phyloP scores from a whole-genome alignment of 768 basidiomycete species.

The Panaeolus papilionaceus region DNA sequence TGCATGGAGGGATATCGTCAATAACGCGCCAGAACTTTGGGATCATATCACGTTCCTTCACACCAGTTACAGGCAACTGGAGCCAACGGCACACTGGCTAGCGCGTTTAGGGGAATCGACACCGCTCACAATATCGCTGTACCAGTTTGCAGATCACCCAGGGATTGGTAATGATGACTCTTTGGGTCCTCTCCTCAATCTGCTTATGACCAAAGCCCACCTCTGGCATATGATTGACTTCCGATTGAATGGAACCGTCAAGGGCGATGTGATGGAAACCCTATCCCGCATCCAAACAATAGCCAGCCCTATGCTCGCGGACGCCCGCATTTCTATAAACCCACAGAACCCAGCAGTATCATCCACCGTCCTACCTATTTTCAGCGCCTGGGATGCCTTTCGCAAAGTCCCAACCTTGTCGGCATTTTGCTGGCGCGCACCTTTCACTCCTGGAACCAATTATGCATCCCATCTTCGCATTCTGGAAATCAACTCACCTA shows the following conservation, averaged over 20 bases:
- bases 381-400: conserved; percentile 11
- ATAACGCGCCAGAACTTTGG: conserved; percentile 22
- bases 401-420: conserved; percentile 13
- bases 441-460: not conserved
- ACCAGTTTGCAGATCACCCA: conserved; percentile 3
- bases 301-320: not conserved
- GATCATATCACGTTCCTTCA: conserved; percentile 19
- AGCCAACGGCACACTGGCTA: conserved; percentile 19
- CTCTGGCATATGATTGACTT: conserved; percentile 19
- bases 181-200: conserved; percentile 2
- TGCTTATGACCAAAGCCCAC: conserved; percentile 14
- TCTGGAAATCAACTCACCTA: conserved; percentile 17
- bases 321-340: conserved; percentile 9
- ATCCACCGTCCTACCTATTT: not conserved
- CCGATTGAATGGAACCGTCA: conserved; percentile 3
- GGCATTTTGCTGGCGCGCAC: conserved; percentile 13
- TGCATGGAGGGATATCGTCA: conserved; percentile 22
- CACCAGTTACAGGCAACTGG: conserved; percentile 19
- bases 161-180: conserved; percentile 14
- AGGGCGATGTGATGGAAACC: not conserved
- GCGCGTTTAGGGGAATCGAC: conserved; percentile 4
- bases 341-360: not conserved
- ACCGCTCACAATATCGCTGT: conserved; percentile 16
- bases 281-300: not conserved
- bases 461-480: conserved; percentile 13